phyloP scores from a whole-genome alignment of 2,329 filamentous ascomycete species.

The Trichoderma sp. region DNA sequence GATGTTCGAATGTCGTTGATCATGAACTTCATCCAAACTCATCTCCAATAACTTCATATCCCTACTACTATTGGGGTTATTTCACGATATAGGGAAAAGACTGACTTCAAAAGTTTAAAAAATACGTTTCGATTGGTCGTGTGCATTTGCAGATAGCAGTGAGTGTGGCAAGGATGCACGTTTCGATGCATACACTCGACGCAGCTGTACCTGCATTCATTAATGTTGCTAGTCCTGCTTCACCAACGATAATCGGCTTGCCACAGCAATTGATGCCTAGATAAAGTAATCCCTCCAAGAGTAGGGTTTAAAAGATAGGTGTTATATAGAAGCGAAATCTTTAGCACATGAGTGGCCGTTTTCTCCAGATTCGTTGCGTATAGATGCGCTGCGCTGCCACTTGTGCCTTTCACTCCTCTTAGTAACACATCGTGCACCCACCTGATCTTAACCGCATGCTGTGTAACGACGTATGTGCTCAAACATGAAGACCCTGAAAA shows the following conservation, averaged over 20 bases:
- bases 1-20: neutral
- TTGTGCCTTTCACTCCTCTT: neutral
- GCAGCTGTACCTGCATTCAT: neutral
- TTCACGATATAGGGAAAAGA: neutral
- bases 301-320: no score
- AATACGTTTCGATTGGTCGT: no score
- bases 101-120: no score
- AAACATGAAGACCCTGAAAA: neutral
- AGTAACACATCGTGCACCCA: neutral
- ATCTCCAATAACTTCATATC: neutral
- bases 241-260: neutral
- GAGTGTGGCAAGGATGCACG: neutral
- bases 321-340: neutral
- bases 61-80: neutral
- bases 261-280: neutral
- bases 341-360: neutral
- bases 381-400: neutral
- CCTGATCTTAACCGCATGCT: neutral
- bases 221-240: no score
- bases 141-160: no score
- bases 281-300: neutral
- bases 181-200: neutral
- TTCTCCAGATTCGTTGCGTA: neutral
- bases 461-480: slow-evolving; percentile 2
- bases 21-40: neutral